phyloP scores from a whole-genome alignment of 192 early-diverging fungal genomes.

The Coemansia reversa region DNA sequence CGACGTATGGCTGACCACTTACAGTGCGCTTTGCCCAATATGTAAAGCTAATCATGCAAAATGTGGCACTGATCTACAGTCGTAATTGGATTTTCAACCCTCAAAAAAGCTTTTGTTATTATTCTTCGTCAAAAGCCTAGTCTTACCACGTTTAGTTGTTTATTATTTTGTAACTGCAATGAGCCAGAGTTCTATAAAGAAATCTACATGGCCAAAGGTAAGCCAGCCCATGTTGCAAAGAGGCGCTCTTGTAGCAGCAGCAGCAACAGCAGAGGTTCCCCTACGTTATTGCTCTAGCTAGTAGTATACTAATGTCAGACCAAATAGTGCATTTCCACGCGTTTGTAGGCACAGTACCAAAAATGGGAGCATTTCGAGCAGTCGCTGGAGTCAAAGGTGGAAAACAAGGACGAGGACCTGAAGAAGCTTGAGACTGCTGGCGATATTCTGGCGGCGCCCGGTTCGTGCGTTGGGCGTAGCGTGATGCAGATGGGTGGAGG shows the following conservation, averaged over 20 bases:
- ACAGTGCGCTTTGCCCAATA: conserved; percentile 37
- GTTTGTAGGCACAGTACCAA: conserved; percentile 20
- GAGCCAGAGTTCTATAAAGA: background rate
- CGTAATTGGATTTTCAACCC: too few relatives aligned
- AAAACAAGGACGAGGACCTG: conserved; percentile 7
- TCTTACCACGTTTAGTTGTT: conserved; percentile 4
- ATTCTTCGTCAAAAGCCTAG: background rate
- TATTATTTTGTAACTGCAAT: background rate
- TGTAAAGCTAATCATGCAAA: conserved; percentile 24
- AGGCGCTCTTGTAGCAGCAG: too few relatives aligned
- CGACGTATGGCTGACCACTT: conserved; percentile 48
- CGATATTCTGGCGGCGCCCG: background rate
- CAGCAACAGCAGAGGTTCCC: background rate
- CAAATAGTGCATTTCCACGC: background rate
- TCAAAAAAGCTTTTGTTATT: background rate
- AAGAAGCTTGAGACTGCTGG: background rate
- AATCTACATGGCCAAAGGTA: conserved; percentile 30
- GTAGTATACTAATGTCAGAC: background rate
- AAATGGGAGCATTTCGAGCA: conserved; percentile 27
- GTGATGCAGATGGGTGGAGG: too few relatives aligned
- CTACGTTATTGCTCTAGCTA: background rate
- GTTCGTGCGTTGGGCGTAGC: background rate
- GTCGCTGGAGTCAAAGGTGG: conserved; percentile 11
- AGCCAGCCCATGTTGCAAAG: background rate
- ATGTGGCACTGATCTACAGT: too few relatives aligned